Evolutionary conservation across 192 early-diverging fungal genomes (phyloP), one percentile per base, ranked within the genome.

Genomic region (Piromyces finnis): DNA sequence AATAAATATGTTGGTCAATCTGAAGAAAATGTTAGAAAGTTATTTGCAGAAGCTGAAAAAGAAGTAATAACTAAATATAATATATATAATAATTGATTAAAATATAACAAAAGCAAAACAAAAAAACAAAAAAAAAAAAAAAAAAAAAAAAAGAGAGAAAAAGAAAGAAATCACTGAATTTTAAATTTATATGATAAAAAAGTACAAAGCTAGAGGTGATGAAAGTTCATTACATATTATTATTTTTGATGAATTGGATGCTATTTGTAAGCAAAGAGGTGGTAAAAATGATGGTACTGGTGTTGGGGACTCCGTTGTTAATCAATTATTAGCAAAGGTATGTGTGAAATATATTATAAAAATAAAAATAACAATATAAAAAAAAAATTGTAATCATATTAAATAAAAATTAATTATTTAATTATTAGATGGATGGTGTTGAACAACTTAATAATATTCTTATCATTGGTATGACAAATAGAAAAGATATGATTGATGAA

Each of bases 221-320:
- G 94, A 96, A 77, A 94, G 93, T 78, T 88, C 89, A 59, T 87
- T 98, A 77, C 97, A 99, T 81, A 98, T 99, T 83, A 97, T 99
- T 82, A 99, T 99, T 80, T 97, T 98, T 85, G 97, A 99, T 85
- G 97, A 99, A 87, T 88, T 99, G 84, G 97, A 99, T 84, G 97
- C 97, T 26, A 98, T 99, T 82, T 99, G 97, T 88, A 96, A 96
- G 84, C 96, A 98, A 84, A 94, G 96, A 85, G 97, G 97, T 29
- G 90, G 92, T 77, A 94, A 91, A 78, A 94, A 93, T 82, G 95
- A 96, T 84, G 91, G 92, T 78, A 98, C 97, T 1, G 97, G 97
- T 78, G 95, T 96, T 4, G 96, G 96, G 18, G 96, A 99, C 84
- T 95, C 95, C 12, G 91, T 99, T 36, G 97, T 99, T 30, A 99